phyloP scores from a whole-genome alignment of 208 protist species.

The Acanthamoeba castellanii region DNA sequence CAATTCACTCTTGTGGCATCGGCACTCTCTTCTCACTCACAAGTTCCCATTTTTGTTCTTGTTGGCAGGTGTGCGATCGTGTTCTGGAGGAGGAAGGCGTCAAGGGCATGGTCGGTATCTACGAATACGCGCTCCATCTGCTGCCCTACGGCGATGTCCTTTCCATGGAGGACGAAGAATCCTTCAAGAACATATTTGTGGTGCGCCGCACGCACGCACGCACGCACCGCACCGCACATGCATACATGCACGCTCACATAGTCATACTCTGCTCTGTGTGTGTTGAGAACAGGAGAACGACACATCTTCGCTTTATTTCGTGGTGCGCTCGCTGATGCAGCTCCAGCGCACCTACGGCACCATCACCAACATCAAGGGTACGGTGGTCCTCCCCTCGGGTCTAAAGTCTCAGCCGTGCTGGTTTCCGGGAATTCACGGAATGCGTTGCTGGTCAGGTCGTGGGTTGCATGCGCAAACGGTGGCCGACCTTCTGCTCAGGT shows the following conservation, averaged over 20 bases:
- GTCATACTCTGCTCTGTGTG: not conserved
- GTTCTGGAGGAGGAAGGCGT: slow-evolving; percentile 19
- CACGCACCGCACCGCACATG: not conserved
- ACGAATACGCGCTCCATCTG: slow-evolving; percentile 38
- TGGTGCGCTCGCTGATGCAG: slow-evolving; percentile 18
- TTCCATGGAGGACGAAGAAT: not conserved
- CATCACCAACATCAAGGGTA: slow-evolving; percentile 29
- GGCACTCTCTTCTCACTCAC: not conserved
- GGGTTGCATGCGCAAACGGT: slow-evolving; percentile 21
- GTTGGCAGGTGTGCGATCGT: slow-evolving; percentile 15
- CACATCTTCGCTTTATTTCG: slow-evolving; percentile 7
- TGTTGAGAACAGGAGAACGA: slow-evolving; percentile 19
- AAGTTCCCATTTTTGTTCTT: not conserved
- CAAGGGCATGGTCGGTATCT: slow-evolving; percentile 28
- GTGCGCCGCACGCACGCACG: not conserved
- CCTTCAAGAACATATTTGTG: slow-evolving; percentile 7
- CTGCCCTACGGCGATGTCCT: slow-evolving; percentile 21
- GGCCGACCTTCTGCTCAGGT: not conserved
- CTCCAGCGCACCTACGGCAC: slow-evolving; percentile 24
- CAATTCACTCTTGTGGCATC: not conserved
- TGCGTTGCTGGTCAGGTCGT: not conserved
- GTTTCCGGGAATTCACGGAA: not conserved
- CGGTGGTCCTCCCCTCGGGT: not conserved
- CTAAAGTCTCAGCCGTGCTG: not conserved
- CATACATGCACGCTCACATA: too few relatives aligned